A percentile compares a stretch with the other conserved stretches of the same genome.
phyloP scores from a whole-genome alignment of 2,329 filamentous ascomycete genomes.

The Onygena corvina region DNA sequence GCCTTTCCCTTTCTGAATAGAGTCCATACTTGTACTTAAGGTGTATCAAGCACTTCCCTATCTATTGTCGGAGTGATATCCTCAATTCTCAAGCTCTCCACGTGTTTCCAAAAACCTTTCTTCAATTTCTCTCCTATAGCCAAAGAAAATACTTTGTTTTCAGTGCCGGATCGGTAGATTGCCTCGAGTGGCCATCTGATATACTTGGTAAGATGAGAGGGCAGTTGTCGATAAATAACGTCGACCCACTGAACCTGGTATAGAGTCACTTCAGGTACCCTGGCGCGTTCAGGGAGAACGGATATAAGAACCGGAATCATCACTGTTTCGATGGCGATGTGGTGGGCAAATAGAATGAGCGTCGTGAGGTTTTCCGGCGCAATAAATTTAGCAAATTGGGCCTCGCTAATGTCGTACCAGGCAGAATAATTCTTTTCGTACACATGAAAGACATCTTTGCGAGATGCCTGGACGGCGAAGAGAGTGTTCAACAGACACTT shows the following conservation, averaged over 20 bases:
- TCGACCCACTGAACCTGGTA: constrained; percentile 6
- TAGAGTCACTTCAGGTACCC: not conserved
- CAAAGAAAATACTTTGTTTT: not conserved
- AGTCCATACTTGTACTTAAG: not conserved
- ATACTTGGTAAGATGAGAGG: not conserved
- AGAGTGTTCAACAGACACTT: not conserved
- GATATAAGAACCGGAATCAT: not conserved
- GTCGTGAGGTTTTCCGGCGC: not conserved
- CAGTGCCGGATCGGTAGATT: not conserved
- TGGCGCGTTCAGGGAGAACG: not conserved
- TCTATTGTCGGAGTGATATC: not conserved
- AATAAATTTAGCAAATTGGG: constrained; percentile 1
- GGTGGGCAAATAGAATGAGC: not conserved
- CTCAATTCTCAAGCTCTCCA: not conserved
- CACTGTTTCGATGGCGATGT: not conserved
- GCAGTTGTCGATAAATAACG: not conserved
- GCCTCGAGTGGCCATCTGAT: not conserved
- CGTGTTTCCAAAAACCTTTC: not conserved
- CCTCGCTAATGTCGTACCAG: not conserved
- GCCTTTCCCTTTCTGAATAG: not conserved
- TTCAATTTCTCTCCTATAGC: not conserved
- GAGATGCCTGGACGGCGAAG: not conserved
- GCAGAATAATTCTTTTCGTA: constrained; percentile 2
- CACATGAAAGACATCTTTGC: not conserved
- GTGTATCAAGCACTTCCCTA: not conserved